Evolutionary conservation across 2,329 filamentous ascomycete species (phyloP).

Genomic region (Hirsutella rhossiliensis): DNA sequence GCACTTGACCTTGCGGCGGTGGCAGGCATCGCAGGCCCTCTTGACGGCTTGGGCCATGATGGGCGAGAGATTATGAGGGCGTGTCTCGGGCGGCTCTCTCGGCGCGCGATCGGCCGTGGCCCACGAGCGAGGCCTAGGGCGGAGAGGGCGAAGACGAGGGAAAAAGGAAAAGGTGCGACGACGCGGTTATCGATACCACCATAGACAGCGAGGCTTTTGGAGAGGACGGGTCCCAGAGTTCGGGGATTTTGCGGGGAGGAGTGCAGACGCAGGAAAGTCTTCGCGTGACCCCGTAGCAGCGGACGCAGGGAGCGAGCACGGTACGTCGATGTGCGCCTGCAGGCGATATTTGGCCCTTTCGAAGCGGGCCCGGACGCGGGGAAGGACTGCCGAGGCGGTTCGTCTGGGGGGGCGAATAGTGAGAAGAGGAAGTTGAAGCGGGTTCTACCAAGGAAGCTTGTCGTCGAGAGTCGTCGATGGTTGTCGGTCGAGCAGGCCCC

Average conservation of each 20-base stretch:
- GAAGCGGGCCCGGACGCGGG: conserved; percentile 20
- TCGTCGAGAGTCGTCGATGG: background rate
- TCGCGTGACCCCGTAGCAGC: conserved; percentile 6
- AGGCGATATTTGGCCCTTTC: conserved; percentile 26
- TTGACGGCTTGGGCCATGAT: conserved; percentile 41
- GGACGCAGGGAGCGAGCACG: conserved; percentile 5
- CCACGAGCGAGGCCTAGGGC: background rate
- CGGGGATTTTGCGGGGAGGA: conserved; percentile 16
- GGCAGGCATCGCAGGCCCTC: conserved; percentile 60
- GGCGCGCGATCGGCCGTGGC: background rate
- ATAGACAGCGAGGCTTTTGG: background rate
- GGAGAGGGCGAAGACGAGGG: background rate
- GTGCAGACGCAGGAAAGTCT: background rate
- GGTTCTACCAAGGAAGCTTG: no score
- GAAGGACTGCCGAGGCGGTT: conserved; percentile 2
- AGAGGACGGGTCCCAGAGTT: background rate
- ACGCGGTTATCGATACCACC: conserved; percentile 3
- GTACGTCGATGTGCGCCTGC: conserved; percentile 13
- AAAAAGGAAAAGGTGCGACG: background rate
- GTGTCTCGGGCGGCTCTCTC: background rate
- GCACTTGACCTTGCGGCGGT: conserved; percentile 64
- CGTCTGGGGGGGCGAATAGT: no score
- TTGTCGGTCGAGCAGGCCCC: background rate
- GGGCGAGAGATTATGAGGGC: background rate
- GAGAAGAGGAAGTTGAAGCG: no score